Evolutionary conservation across 176 grass and related monocot species (phyloP).

Genomic region (Eragrostis curvula): DNA sequence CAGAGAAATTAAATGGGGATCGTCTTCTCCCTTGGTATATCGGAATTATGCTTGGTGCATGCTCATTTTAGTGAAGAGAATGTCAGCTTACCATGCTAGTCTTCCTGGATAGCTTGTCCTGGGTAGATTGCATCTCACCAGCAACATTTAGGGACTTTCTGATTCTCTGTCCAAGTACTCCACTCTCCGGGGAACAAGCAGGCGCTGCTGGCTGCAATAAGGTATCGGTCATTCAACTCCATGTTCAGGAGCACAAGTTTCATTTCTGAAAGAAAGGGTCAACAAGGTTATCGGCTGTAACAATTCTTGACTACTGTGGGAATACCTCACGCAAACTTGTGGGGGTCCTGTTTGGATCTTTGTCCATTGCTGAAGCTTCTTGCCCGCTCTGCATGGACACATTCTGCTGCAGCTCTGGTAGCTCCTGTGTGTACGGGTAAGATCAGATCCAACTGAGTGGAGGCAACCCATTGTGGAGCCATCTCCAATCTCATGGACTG

Average conservation of each 20-base stretch:
- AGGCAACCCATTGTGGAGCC: slow-evolving; percentile 81
- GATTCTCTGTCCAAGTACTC: slow-evolving; percentile 64
- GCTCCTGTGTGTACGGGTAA: slow-evolving; percentile 69
- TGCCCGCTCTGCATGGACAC: slow-evolving; percentile 53
- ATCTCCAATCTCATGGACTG: slow-evolving; percentile 63
- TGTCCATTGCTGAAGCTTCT: slow-evolving; percentile 35
- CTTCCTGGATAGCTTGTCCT: slow-evolving; percentile 80
- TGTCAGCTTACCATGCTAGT: slow-evolving; percentile 65
- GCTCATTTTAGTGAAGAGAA: slow-evolving; percentile 13
- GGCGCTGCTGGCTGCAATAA: slow-evolving; percentile 55
- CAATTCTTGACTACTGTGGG: neutral
- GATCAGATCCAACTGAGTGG: slow-evolving; percentile 89
- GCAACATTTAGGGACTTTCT: slow-evolving; percentile 33
- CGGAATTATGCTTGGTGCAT: neutral
- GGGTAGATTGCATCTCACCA: slow-evolving; percentile 44
- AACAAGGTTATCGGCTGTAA: neutral
- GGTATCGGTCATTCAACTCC: neutral
- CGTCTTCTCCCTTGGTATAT: too few relatives aligned
- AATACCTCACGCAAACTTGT: slow-evolving; percentile 67
- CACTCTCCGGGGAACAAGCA: slow-evolving; percentile 75
- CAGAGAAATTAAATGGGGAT: too few relatives aligned
- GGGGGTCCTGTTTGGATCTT: slow-evolving; percentile 73
- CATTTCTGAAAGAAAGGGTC: neutral
- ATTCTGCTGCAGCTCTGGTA: slow-evolving; percentile 59
- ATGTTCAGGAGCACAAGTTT: neutral